Evolutionary conservation across 495 filamentous ascomycete genomes (phyloP).

Genomic region (Neurospora tetrasperma): DNA sequence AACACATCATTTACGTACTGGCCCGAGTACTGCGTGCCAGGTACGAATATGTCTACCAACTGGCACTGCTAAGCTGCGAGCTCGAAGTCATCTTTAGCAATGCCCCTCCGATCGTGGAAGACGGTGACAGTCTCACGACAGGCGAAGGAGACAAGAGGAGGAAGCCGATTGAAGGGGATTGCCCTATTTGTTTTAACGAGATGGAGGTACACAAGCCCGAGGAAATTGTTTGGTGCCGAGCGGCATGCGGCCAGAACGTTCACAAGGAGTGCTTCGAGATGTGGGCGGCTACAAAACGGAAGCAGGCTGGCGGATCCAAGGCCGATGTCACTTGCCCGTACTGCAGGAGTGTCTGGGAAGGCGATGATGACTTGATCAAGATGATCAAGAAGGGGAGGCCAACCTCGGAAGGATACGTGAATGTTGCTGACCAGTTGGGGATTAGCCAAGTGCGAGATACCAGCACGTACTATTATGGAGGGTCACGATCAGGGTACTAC

Average conservation of each 20-base stretch:
- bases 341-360: slow-evolving; percentile 52
- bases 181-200: slow-evolving; percentile 68
- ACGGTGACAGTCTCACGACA: not conserved
- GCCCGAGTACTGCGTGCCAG: slow-evolving; percentile 55
- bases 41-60: slow-evolving; percentile 57
- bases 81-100: slow-evolving; percentile 48
- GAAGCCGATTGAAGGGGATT: slow-evolving; percentile 56
- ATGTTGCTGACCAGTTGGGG: slow-evolving; percentile 53
- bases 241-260: slow-evolving; percentile 69
- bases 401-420: slow-evolving; percentile 54
- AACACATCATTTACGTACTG: slow-evolving; percentile 48
- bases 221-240: slow-evolving; percentile 58
- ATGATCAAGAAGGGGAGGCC: slow-evolving; percentile 32
- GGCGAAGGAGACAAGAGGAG: slow-evolving; percentile 22
- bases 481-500: not conserved
- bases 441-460: slow-evolving; percentile 30
- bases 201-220: slow-evolving; percentile 43
- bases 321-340: slow-evolving; percentile 52
- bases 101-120: slow-evolving; percentile 31
- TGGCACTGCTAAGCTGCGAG: slow-evolving; percentile 58
- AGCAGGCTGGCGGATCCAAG: slow-evolving; percentile 9
- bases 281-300: slow-evolving; percentile 51
- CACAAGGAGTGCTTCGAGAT: slow-evolving; percentile 62
- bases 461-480: not conserved
- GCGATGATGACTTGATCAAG: slow-evolving; percentile 38